Percentiles rank a stretch among this genome's conserved stretches.
phyloP scores from a whole-genome alignment of 306 rosid genomes.

The Castanea sativa region DNA sequence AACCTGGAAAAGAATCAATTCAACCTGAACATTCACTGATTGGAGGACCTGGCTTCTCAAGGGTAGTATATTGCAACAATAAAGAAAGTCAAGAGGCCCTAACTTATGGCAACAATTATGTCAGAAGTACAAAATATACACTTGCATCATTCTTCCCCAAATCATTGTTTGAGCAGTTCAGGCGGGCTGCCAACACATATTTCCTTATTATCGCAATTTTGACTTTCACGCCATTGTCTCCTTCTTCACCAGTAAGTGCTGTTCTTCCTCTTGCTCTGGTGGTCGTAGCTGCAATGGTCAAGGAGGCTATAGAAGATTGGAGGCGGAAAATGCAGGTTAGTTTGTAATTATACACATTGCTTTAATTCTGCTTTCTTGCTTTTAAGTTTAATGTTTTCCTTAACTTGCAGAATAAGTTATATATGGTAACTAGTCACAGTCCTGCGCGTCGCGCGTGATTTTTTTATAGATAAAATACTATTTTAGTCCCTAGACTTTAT shows the following conservation, averaged over 20 bases:
- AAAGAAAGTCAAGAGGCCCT: conserved; percentile 45
- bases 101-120: conserved; percentile 70
- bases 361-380: conserved; percentile 1
- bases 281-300: conserved; percentile 81
- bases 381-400: not conserved
- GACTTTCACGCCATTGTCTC: conserved; percentile 76
- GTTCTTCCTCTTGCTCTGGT: conserved; percentile 78
- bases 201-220: conserved; percentile 74
- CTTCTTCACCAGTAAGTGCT: conserved; percentile 72
- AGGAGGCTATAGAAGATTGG: conserved; percentile 86
- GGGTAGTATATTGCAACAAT: conserved; percentile 73
- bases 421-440: too few species aligned
- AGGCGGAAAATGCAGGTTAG: conserved; percentile 75
- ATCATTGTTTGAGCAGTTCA: conserved; percentile 88
- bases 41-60: conserved; percentile 96
- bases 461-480: too few species aligned
- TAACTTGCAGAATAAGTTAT: not conserved
- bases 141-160: conserved; percentile 76
- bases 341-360: not conserved
- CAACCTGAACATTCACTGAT: conserved; percentile 70
- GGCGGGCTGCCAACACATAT: conserved; percentile 81
- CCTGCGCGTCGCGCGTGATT: too few species aligned
- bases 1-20: conserved; percentile 64
- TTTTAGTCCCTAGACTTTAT: too few species aligned
- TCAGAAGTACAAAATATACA: conserved; percentile 79